A percentile compares a stretch with the other conserved stretches of the same genome.
Conservation (phyloP, 2,329 filamentous ascomycete species). For the Calycina herbarum region DNA sequence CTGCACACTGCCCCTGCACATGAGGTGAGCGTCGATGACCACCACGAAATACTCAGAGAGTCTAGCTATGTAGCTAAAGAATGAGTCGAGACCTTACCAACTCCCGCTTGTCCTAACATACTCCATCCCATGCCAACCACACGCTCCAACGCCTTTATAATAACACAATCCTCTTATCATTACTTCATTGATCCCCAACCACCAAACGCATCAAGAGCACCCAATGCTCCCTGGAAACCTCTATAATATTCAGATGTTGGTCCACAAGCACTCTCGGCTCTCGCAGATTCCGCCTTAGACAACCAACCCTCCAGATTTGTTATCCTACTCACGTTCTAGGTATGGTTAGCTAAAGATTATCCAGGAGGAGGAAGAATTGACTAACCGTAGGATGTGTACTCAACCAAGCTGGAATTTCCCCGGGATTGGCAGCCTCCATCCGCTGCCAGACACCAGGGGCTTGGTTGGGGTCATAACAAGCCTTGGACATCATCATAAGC, state of each 20-base stretch:
- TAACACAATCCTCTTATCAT: neutral
- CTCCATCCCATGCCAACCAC: neutral
- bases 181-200: slow-evolving; percentile 5
- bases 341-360: slow-evolving; percentile 19
- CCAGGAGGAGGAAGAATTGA: slow-evolving; percentile 18
- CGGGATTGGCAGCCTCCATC: slow-evolving; percentile 56
- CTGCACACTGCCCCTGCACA: neutral
- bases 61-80: neutral
- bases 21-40: neutral
- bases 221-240: slow-evolving; percentile 10
- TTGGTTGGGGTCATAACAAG: slow-evolving; percentile 70
- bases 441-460: slow-evolving; percentile 67
- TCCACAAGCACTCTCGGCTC: slow-evolving; percentile 53
- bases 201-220: slow-evolving; percentile 8
- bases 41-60: neutral
- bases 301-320: slow-evolving; percentile 66
- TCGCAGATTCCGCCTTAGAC: slow-evolving; percentile 56
- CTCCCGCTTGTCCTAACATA: neutral
- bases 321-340: slow-evolving; percentile 60
- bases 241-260: slow-evolving; percentile 10
- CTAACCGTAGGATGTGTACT: slow-evolving; percentile 74
- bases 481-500: slow-evolving; percentile 79
- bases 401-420: slow-evolving; percentile 67
- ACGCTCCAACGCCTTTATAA: neutral
- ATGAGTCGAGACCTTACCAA: neutral